Evolutionary conservation across 805 yeast genomes (phyloP), one percentile per base, ranked within the genome.

Genomic region (Sporopachydermia quercuum): DNA sequence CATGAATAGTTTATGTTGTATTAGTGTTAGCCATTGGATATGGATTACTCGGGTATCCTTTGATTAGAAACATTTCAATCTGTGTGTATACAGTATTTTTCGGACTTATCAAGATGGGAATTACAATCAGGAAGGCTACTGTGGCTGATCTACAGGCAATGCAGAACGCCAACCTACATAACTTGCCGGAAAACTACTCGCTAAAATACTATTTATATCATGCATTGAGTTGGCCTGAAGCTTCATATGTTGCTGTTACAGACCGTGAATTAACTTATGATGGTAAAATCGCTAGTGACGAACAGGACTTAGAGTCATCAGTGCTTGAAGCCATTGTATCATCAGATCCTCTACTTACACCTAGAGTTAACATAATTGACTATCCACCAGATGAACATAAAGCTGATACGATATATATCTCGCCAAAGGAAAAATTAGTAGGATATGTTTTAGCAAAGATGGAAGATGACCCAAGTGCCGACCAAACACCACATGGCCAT

Each of bases 391-490:
- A 45, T 19, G 39, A 40, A 3, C 23, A 36, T 4, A 76, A 74
- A 47, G 70, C 75, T 16, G 82, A 76, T 48, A 66, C 81, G 4
- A 71, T 84, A 19, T 79, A 79, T 53, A 71, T 78, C 37, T 54
- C 49, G 4, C 63, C 62, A 15, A 78, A 79, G 18, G 94, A 83
- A 54, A 79, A 83, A 49, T 70, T 91, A 23, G 94, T 91, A n/a
- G 98, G 97, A 3, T 91, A 91, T 54, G 97, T 85, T 3, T 65
- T 91, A 47, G 94, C 94, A 1, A 91, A 91, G 58, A 83, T 91
- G 94, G 96, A 91, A 51, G 96, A 87, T 56, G 95, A 86, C 52
- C 86, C 87, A 23, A 77, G 73, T 8, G 77, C 79, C 4, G 76
- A 68, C 35, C 82, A 76, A 45, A 65, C 70, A 3, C 78, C 78